Conservation (phyloP, 345 rosid genomes). For the Noccaea caerulescens region DNA sequence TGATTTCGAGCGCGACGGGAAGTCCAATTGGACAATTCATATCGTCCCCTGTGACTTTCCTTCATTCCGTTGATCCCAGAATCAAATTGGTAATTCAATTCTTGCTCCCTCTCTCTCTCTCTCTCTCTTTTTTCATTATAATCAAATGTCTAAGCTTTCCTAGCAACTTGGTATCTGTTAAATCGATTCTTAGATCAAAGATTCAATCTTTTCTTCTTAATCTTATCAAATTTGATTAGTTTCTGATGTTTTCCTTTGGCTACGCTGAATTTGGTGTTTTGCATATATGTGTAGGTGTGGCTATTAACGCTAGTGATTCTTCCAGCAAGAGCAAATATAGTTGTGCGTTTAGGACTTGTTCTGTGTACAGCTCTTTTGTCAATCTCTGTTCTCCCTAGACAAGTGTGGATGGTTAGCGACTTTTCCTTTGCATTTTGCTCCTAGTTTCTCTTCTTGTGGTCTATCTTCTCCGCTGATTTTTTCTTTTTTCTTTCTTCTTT, state of each 20-base stretch:
- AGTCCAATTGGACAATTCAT: slow-evolving; percentile 90
- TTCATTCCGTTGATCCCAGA: slow-evolving; percentile 87
- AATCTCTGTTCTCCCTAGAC: slow-evolving; percentile 68
- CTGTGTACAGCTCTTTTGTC: slow-evolving; percentile 67
- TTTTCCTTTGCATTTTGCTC: background rate
- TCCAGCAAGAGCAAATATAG: slow-evolving; percentile 80
- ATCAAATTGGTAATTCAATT: slow-evolving; percentile 66
- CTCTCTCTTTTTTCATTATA: background rate
- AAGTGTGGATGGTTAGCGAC: slow-evolving; percentile 67
- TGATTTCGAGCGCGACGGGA: slow-evolving; percentile 76
- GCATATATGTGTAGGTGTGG: slow-evolving; percentile 69
- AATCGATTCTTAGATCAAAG: background rate
- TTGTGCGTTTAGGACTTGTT: slow-evolving; percentile 82
- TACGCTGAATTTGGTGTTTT: slow-evolving; percentile 19
- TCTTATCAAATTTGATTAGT: background rate
- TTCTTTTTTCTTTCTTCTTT: slow-evolving; percentile 13
- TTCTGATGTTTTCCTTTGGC: slow-evolving; percentile 22
- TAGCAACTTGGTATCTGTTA: background rate
- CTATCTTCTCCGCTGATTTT: slow-evolving; percentile 26
- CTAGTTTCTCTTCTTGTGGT: background rate
- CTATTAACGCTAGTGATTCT: slow-evolving; percentile 82
- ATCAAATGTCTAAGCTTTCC: background rate
- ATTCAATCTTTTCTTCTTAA: background rate
- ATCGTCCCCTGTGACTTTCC: slow-evolving; percentile 75
- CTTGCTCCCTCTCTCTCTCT: background rate